phyloP scores from a whole-genome alignment of 1,284 basidiomycete genomes.

The Puccinia hordei region DNA sequence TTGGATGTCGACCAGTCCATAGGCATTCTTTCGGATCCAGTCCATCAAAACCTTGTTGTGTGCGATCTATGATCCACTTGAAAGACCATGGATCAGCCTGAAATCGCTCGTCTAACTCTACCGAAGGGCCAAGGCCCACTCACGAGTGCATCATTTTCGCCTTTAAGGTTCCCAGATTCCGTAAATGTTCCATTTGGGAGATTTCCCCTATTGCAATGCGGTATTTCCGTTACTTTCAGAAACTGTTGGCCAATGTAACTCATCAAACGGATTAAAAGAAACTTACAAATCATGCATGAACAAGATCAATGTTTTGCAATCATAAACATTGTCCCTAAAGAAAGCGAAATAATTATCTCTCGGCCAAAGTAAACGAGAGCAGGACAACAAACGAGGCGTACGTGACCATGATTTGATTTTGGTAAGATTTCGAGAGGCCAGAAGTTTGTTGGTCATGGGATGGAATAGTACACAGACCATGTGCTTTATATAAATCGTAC shows the following conservation, averaged over 20 bases:
- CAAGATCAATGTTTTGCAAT: conserved; percentile 69
- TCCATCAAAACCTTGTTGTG: conserved; percentile 75
- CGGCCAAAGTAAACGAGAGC: background rate
- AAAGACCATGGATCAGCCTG: conserved; percentile 19
- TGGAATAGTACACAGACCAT: conserved; percentile 78
- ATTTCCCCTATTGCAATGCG: conserved; percentile 69
- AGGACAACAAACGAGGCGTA: conserved; percentile 61
- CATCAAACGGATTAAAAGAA: background rate
- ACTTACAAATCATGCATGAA: conserved; percentile 89
- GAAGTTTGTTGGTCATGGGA: conserved; percentile 65
- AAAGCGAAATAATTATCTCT: background rate
- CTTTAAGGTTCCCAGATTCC: conserved; percentile 70
- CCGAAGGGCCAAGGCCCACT: conserved; percentile 38
- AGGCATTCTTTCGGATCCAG: conserved; percentile 71
- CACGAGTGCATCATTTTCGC: conserved; percentile 81
- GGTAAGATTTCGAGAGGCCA: conserved; percentile 70
- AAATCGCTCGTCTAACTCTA: conserved; percentile 27
- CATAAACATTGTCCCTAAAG: conserved; percentile 67
- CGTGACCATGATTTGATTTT: conserved; percentile 81
- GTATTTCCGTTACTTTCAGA: background rate
- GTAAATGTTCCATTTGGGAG: conserved; percentile 76
- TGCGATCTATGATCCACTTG: conserved; percentile 68
- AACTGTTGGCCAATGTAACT: background rate
- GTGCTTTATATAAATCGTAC: conserved; percentile 71
- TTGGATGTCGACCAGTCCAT: conserved; percentile 83